Conservation (phyloP, 2,329 filamentous ascomycete genomes). For the Sclerotinia minor region DNA sequence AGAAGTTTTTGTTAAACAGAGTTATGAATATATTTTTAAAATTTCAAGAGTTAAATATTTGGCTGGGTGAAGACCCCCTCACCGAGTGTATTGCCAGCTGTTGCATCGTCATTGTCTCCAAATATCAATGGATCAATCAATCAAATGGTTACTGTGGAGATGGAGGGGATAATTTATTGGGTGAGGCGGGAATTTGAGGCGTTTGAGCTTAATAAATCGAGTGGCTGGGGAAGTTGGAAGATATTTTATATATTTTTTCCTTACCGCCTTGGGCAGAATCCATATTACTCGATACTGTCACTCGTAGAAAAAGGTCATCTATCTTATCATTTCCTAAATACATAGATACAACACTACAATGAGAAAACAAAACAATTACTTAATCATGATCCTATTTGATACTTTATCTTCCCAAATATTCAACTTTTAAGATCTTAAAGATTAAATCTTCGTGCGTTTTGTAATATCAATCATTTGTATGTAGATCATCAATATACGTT, state of each 20-base stretch:
- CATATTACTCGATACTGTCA: no score
- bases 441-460: no score
- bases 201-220: background rate
- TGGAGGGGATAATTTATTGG: background rate
- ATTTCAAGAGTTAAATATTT: background rate
- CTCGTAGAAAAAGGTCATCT: no score
- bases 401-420: no score
- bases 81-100: conserved; percentile 8
- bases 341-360: no score
- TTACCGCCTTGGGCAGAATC: conserved; percentile 10
- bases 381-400: no score
- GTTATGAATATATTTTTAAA: background rate
- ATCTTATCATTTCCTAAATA: no score
- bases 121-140: background rate
- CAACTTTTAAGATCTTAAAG: no score
- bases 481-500: no score
- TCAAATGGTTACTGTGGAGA: background rate
- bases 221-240: background rate
- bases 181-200: background rate
- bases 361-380: no score
- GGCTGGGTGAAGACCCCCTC: background rate
- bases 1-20: background rate
- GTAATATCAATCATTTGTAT: no score
- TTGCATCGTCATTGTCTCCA: conserved; percentile 2
- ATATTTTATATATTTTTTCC: background rate